Conservation (phyloP, 208 protist species). For the Crithidia mellificae region DNA sequence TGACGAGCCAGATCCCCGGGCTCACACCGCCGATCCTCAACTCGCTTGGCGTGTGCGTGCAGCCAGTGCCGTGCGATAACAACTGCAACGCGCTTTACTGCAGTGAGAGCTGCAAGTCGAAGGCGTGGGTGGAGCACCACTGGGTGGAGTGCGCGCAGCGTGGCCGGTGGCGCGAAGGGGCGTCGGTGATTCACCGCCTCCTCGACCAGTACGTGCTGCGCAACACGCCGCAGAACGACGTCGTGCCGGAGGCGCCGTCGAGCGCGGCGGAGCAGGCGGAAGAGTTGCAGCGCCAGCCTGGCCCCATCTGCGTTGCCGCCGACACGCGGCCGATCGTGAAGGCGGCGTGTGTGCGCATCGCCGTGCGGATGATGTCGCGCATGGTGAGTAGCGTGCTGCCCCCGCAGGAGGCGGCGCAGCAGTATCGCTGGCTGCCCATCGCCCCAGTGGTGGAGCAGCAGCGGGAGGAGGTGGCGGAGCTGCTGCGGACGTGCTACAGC, state of each 20-base stretch:
- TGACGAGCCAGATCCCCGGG: conserved; percentile 36
- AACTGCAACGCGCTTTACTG: conserved; percentile 70
- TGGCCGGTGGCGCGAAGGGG: conserved; percentile 66
- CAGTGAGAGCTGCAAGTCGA: conserved; percentile 62
- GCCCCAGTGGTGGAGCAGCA: conserved; percentile 26
- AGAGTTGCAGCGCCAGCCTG: no score
- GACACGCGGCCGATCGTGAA: conserved; percentile 34
- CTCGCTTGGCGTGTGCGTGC: conserved; percentile 35
- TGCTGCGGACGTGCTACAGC: conserved; percentile 42
- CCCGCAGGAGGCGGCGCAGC: conserved; percentile 49
- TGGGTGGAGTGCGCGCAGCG: conserved; percentile 68
- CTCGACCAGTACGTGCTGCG: conserved; percentile 34
- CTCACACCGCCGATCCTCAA: conserved; percentile 40
- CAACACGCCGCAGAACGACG: background rate
- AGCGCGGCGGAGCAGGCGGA: no score
- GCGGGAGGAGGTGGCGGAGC: conserved; percentile 16
- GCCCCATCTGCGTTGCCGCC: conserved; percentile 30
- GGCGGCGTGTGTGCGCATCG: conserved; percentile 50
- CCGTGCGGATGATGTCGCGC: conserved; percentile 71
- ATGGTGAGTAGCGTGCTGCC: conserved; percentile 56
- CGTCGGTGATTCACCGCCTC: conserved; percentile 29
- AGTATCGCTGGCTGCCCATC: conserved; percentile 64
- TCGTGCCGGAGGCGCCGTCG: conserved; percentile 1
- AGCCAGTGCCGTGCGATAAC: conserved; percentile 53
- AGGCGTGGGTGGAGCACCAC: conserved; percentile 75